phyloP scores from a whole-genome alignment of 1,284 basidiomycete species.

The Cryptococcus sp. region DNA sequence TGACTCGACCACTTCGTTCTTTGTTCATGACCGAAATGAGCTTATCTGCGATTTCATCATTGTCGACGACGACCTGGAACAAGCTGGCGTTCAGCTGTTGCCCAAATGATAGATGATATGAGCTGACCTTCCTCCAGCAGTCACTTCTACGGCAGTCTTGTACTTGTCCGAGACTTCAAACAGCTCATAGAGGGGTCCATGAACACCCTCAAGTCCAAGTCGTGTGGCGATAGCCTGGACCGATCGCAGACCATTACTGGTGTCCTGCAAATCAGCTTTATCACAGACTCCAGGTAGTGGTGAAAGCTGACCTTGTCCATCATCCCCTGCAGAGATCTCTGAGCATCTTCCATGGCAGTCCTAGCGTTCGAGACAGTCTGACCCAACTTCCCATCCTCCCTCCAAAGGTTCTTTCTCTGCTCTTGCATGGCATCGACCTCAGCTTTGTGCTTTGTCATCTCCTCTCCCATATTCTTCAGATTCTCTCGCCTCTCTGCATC shows the following conservation, averaged over 20 bases:
- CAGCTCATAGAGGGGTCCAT: conserved; percentile 89
- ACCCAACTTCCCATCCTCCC: conserved; percentile 85
- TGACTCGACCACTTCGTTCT: conserved; percentile 89
- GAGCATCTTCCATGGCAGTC: conserved; percentile 73
- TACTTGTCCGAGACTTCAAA: conserved; percentile 91
- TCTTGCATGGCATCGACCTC: conserved; percentile 69
- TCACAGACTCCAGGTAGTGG: not conserved
- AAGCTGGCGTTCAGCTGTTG: conserved; percentile 58
- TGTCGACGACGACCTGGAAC: conserved; percentile 97
- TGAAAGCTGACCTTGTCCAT: conserved; percentile 76
- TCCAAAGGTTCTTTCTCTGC: conserved; percentile 84
- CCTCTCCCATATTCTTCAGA: conserved; percentile 69
- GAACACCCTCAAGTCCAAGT: conserved; percentile 68
- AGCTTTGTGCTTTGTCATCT: conserved; percentile 63
- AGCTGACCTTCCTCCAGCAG: conserved; percentile 80
- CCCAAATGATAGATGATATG: not conserved
- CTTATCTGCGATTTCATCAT: conserved; percentile 80
- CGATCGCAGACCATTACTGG: conserved; percentile 76
- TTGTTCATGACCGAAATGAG: conserved; percentile 88
- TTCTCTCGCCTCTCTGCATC: conserved; percentile 64
- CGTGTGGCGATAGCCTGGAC: conserved; percentile 76
- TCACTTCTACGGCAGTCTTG: conserved; percentile 89
- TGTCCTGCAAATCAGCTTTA: conserved; percentile 59
- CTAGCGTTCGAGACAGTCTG: conserved; percentile 69
- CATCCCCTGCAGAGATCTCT: conserved; percentile 76